Evolutionary conservation across 148 eudicot species (phyloP).

Genomic region (Camellia japonica): DNA sequence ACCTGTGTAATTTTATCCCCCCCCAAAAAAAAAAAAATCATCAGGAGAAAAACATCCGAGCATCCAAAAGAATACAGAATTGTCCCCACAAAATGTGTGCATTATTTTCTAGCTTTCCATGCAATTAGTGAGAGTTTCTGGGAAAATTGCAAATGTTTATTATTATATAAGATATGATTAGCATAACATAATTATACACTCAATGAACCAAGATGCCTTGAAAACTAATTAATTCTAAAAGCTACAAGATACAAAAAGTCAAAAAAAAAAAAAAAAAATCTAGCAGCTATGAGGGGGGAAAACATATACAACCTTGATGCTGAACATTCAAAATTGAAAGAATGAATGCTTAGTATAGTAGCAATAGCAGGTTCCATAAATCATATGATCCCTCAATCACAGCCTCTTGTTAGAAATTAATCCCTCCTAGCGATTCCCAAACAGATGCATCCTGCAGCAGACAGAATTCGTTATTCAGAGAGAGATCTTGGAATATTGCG

Average conservation of each 20-base stretch:
- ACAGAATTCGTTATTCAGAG: neutral
- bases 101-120: neutral
- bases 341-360: neutral
- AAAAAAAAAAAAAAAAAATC: neutral
- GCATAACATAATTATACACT: neutral
- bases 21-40: neutral
- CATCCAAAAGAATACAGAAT: neutral
- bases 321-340: neutral
- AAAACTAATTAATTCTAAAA: neutral
- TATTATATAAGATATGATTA: neutral
- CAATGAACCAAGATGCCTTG: neutral
- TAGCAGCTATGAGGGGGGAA: no score
- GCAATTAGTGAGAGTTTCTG: neutral
- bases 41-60: neutral
- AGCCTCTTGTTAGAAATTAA: neutral
- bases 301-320: conserved; percentile 7
- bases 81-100: neutral
- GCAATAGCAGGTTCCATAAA: neutral
- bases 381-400: neutral
- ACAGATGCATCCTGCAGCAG: conserved; percentile 7
- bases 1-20: no score
- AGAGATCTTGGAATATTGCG: neutral
- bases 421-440: neutral
- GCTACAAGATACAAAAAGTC: neutral
- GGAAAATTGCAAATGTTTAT: neutral